Evolutionary conservation across 371 early-diverging fungal species (phyloP), one percentile per base, ranked within the genome.

Genomic region (Circinella minor): DNA sequence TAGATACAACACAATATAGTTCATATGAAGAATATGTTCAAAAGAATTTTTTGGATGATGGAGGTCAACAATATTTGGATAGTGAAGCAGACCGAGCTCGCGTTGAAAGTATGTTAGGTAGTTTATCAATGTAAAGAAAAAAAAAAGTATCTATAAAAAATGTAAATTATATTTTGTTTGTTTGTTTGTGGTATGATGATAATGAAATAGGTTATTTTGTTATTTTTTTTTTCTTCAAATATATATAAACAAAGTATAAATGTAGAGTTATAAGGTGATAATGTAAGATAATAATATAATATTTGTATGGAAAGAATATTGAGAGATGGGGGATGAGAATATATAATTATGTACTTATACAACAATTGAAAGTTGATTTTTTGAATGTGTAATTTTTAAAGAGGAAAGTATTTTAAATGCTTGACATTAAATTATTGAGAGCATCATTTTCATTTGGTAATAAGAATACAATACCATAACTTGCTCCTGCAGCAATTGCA

Each of bases 401-500:
- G 27, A 27, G 27, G 18, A 59, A 13, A 8, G 39, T 4, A 17
- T n/a, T 15, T 34, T 38, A 27, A 27, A 27, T 51, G 15, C n/a
- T 39, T 17, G 13, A 18, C 36, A 49, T 36, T 11, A 39, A 6
- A 13, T 4, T 13, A 36, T 62, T 34, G 61, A 68, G 20, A 68
- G 47, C 43, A 48, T 66, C 68, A 34, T 70, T 71, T 14, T 79
- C 81, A 54, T 63, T 70, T 13, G 82, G 82, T 18, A 82, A 66
- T 27, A 82, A 69, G 65, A 78, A 78, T 11, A 81, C 81, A 61
- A 84, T 78, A 37, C 77, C 76, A 67, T 80, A 84, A 78, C 79
- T 79, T 51, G 84, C 80, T 34, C 78, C 89, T 10, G 89, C 89
- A 46, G 91, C 92, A 37, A 85, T 67, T 10, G 88, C 87, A 51